These are phyloP conservation scores for Aplosporella prunicola DNA, from an alignment of 2,329 filamentous ascomycete species.

Conservation along the genomic window DNA sequence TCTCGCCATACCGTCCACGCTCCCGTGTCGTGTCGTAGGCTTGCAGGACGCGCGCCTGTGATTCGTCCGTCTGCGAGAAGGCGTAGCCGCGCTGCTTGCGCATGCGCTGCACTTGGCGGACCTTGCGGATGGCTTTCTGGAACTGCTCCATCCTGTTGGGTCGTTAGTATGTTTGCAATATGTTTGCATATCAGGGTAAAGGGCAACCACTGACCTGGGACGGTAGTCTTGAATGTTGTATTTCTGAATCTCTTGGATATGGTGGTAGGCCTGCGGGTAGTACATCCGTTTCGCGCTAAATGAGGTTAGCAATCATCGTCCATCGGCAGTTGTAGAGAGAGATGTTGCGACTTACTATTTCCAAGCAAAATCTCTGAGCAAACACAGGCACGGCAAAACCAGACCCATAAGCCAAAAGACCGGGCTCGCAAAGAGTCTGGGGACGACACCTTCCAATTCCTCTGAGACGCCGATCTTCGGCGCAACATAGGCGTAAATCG, in stretches of 20 bases:
- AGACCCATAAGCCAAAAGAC: slow-evolving; percentile 89
- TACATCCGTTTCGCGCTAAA: slow-evolving; percentile 80
- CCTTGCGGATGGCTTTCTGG: slow-evolving; percentile 98
- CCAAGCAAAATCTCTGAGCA: slow-evolving; percentile 85
- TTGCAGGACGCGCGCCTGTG: slow-evolving; percentile 87
- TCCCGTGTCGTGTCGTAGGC: slow-evolving; percentile 95
- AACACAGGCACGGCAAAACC: slow-evolving; percentile 68
- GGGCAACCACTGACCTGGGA: slow-evolving; percentile 58
- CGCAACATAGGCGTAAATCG: slow-evolving; percentile 75
- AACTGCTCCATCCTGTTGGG: slow-evolving; percentile 90
- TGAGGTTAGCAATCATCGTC: neutral
- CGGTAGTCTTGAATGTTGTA: slow-evolving; percentile 99
- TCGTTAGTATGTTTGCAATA: neutral
- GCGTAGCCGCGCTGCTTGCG: slow-evolving; percentile 97
- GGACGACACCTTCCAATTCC: slow-evolving; percentile 79
- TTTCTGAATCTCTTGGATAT: slow-evolving; percentile 99
- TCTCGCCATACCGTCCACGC: slow-evolving; percentile 89
- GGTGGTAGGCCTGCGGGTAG: slow-evolving; percentile 87
- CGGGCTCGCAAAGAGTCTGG: slow-evolving; percentile 68
- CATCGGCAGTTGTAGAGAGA: neutral
- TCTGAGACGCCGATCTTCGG: slow-evolving; percentile 71
- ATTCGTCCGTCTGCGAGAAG: slow-evolving; percentile 95
- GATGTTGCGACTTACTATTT: slow-evolving; percentile 64
- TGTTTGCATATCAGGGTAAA: neutral
- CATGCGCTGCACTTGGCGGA: slow-evolving; percentile 96